Evolutionary conservation across 345 rosid species (phyloP), one percentile per base, ranked within the genome.

Genomic region (Lepidium aucheri): DNA sequence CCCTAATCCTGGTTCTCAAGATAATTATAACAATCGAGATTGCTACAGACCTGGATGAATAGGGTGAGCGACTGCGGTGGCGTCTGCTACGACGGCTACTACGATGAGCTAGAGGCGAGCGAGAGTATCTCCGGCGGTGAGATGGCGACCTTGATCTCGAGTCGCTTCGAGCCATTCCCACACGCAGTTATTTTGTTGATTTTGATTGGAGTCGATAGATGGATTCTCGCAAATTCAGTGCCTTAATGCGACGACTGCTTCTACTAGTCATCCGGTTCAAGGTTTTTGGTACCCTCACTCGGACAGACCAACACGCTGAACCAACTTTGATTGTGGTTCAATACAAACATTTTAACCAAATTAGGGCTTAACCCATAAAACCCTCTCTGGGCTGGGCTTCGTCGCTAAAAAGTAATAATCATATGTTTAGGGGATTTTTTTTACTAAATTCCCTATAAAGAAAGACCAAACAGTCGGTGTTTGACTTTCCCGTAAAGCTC

Each of bases 121-220:
- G 79, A 53, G 76, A 76, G 64, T 70, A 47, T 44, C 86, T 79
- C 52, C 89, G 67, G 60, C 89, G 81, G 76, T 77, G 52, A 62
- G 89, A 81, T 63, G 93, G 93, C 69, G 93, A 86, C 72, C 82
- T 77, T 22, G 79, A 75, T 54, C 79, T 72, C 26, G 93, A 84
- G 43, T 81, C 32, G 76, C 82, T 80, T 74, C 89, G 79, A 33
- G 76, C 80, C 90, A 83, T 80, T 65, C 32, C 9, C 16, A 12
- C 40, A 42, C 51, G 49, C 8, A 24, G 4, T 56, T 41, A 20
- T 36, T 49, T 28, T 28, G 7, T 28, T 28, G 7, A 28, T 28
- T 24, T 22, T 61, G 40, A 44, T 35, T 53, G 24, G 32, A 28
- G 69, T 36, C 43, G 30, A 40, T 28, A 5, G 7, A 28, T 63